Conservation (phyloP, 2,329 filamentous ascomycete genomes). For the Trichophyton rubrum region DNA sequence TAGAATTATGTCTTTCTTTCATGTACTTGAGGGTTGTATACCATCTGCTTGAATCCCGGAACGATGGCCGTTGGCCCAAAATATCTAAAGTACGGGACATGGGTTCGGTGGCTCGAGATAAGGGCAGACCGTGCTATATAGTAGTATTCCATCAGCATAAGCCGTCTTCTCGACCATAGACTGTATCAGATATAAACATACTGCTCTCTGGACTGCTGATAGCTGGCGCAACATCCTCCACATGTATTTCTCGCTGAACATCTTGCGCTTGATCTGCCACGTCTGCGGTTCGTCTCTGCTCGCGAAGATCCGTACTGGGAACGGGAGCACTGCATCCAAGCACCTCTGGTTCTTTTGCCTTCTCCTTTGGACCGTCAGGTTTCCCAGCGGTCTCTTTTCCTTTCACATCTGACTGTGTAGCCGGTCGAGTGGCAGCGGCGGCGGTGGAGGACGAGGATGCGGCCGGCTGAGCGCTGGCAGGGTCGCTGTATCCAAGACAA, state of each 20-base stretch:
- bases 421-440: conserved; percentile 16
- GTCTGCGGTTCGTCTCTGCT: not conserved
- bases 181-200: conserved; percentile 15
- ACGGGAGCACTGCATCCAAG: not conserved
- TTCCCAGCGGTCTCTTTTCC: not conserved
- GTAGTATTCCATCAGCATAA: not conserved
- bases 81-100: conserved; percentile 78
- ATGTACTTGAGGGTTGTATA: conserved; percentile 23
- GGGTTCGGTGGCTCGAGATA: conserved; percentile 26
- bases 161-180: not conserved
- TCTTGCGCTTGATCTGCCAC: not conserved
- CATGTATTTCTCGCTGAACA: not conserved
- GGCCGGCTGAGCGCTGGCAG: conserved; percentile 13
- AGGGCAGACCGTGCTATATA: conserved; percentile 26
- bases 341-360: not conserved
- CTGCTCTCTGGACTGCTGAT: conserved; percentile 27
- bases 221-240: conserved; percentile 4
- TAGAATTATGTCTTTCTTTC: not conserved
- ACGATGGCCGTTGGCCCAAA: conserved; percentile 86
- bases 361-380: not conserved
- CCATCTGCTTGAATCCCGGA: conserved; percentile 87
- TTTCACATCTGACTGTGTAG: conserved; percentile 6
- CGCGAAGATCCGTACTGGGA: not conserved
- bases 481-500: conserved; percentile 55
- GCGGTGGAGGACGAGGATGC: conserved; percentile 15